A percentile compares a stretch with the other conserved stretches of the same genome.
Conservation (phyloP, 2,329 filamentous ascomycete species). For the Aspergillus novofumigatus region DNA sequence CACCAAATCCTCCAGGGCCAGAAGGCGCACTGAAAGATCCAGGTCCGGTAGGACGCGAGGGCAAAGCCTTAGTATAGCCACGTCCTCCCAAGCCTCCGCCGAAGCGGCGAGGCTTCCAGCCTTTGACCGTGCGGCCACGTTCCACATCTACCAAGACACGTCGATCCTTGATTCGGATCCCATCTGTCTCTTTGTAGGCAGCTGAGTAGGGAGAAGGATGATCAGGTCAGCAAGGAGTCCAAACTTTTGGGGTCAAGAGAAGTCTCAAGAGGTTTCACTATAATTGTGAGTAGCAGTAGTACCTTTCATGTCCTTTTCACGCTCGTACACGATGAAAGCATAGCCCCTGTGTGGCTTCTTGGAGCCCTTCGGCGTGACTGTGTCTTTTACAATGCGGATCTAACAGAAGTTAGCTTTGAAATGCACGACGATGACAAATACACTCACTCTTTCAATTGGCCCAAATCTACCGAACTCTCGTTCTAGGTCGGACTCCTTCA, state of each 20-base stretch:
- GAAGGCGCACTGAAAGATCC: constrained; percentile 54
- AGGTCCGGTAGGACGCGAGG: constrained; percentile 65
- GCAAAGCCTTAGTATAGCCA: constrained; percentile 80
- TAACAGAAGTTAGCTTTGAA: constrained; percentile 35
- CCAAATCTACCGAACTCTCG: constrained; percentile 91
- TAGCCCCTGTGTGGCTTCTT: constrained; percentile 84
- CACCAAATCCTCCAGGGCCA: constrained; percentile 54
- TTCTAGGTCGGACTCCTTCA: constrained; percentile 84
- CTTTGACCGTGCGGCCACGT: constrained; percentile 86
- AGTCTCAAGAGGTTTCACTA: constrained; percentile 2
- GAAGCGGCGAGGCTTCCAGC: constrained; percentile 86
- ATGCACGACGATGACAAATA: not conserved
- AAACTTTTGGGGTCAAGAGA: constrained; percentile 2
- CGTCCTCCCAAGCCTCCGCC: constrained; percentile 90
- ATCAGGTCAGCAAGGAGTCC: constrained; percentile 34
- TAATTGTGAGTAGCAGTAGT: constrained; percentile 34
- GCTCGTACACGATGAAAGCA: constrained; percentile 94
- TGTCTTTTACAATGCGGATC: constrained; percentile 85
- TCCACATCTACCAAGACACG: constrained; percentile 94
- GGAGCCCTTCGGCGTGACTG: constrained; percentile 64
- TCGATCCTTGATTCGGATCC: constrained; percentile 86
- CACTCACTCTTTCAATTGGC: constrained; percentile 79
- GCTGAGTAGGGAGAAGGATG: constrained; percentile 56
- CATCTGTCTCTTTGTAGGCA: constrained; percentile 84
- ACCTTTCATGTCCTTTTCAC: constrained; percentile 99